Percentiles rank a stretch among this genome's conserved stretches.
These are phyloP conservation scores for Scheffersomyces illinoinensis DNA, from an alignment of 1,139 yeast genomes.

Conservation along the genomic window DNA sequence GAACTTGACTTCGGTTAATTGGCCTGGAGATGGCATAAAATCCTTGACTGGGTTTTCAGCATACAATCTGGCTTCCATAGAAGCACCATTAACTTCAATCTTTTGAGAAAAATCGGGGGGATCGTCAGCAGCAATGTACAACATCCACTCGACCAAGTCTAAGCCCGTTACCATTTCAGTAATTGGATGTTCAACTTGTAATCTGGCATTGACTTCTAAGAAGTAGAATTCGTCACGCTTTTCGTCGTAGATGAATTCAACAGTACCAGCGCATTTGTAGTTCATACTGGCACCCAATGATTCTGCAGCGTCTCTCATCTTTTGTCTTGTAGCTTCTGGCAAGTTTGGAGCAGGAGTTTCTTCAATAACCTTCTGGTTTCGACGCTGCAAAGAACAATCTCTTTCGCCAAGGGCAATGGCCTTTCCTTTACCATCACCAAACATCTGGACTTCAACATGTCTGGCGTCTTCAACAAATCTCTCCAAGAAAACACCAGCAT, in stretches of 20 bases:
- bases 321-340: constrained; percentile 72
- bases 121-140: constrained; percentile 82
- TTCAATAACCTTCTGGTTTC: constrained; percentile 94
- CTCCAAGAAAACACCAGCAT: constrained; percentile 91
- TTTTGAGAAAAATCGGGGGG: constrained; percentile 73
- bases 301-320: constrained; percentile 83
- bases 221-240: constrained; percentile 86
- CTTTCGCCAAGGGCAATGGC: constrained; percentile 96
- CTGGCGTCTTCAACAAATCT: constrained; percentile 91
- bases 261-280: constrained; percentile 96
- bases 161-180: constrained; percentile 94
- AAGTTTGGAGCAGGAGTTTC: constrained; percentile 97
- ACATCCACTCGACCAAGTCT: constrained; percentile 97
- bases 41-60: constrained; percentile 97
- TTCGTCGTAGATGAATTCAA: constrained; percentile 90
- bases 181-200: constrained; percentile 97
- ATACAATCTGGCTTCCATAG: constrained; percentile 95
- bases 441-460: constrained; percentile 94
- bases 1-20: constrained; percentile 78
- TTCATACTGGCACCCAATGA: constrained; percentile 76
- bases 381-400: constrained; percentile 95
- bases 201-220: constrained; percentile 92
- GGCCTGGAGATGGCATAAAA: constrained; percentile 96
- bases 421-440: constrained; percentile 91
- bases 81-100: constrained; percentile 72